These are phyloP conservation scores for Quercus agrifolia DNA, from an alignment of 306 rosid genomes.

Conservation along the genomic window DNA sequence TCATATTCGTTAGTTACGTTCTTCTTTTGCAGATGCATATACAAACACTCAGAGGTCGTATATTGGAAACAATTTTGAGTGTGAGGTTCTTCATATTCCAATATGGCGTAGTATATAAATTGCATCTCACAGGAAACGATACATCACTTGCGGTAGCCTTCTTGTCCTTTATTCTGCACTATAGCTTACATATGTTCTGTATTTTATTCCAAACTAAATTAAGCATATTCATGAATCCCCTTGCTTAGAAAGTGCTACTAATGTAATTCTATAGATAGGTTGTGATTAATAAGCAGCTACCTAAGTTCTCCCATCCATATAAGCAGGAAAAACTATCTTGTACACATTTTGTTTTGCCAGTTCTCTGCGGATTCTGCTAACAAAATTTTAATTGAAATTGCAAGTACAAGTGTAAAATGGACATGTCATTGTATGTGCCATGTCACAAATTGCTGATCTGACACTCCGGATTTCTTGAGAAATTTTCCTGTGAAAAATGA, in stretches of 20 bases:
- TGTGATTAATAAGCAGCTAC: not conserved
- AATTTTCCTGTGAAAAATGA: not conserved
- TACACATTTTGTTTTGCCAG: not conserved
- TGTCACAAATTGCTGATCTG: not conserved
- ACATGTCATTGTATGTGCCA: not conserved
- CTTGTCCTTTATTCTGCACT: slow-evolving; percentile 5
- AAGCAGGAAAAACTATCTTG: not conserved
- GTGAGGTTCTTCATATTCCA: slow-evolving; percentile 74
- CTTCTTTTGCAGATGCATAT: slow-evolving; percentile 63
- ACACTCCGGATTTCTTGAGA: not conserved
- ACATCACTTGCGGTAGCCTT: slow-evolving; percentile 81
- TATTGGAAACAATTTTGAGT: slow-evolving; percentile 89
- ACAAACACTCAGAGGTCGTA: slow-evolving; percentile 84
- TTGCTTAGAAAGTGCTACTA: not conserved
- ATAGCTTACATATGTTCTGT: slow-evolving; percentile 2
- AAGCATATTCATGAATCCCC: not conserved
- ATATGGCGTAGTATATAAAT: slow-evolving; percentile 89
- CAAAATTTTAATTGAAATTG: not conserved
- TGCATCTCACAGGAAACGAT: slow-evolving; percentile 62
- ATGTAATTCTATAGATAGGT: not conserved
- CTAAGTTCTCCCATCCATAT: not conserved
- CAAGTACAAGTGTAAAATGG: not conserved
- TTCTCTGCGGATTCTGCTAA: not conserved
- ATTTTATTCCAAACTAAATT: not conserved
- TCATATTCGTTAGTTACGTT: slow-evolving; percentile 12